Conservation (phyloP, 768 basidiomycete genomes). For the Tylopilus plumbeoviolaceoides region DNA sequence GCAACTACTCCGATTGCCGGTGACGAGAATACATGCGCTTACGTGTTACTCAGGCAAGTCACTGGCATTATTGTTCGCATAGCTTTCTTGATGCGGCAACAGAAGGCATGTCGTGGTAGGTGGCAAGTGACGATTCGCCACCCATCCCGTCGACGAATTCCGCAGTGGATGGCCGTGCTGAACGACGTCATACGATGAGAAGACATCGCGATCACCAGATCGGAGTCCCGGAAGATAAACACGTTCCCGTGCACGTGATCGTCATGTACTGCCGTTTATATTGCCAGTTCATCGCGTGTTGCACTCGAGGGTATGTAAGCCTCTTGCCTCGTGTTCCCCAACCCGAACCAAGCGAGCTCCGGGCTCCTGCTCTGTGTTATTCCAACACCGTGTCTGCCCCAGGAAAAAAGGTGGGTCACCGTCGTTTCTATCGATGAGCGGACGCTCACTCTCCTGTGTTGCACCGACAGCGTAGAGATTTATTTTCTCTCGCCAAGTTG, state of each 20-base stretch:
- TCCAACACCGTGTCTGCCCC: conserved; percentile 21
- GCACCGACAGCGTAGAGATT: background rate
- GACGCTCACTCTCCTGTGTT: conserved; percentile 1
- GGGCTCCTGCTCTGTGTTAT: conserved; percentile 20
- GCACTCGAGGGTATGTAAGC: conserved; percentile 22
- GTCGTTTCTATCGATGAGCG: background rate
- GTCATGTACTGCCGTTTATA: conserved; percentile 11
- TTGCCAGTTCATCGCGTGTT: conserved; percentile 10
- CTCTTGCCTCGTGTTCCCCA: conserved; percentile 26
- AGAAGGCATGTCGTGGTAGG: no score
- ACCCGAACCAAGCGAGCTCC: conserved; percentile 24
- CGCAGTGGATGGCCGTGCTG: background rate
- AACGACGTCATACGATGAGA: background rate
- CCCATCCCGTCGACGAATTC: background rate
- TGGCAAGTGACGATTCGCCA: no score
- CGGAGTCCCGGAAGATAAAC: background rate
- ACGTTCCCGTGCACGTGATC: conserved; percentile 20
- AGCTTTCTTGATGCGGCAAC: no score
- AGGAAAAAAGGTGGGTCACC: conserved; percentile 20
- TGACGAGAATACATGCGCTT: no score
- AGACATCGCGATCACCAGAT: background rate
- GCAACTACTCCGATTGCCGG: no score
- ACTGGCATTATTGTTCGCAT: no score
- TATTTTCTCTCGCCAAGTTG: conserved; percentile 4
- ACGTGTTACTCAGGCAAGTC: no score